Base-by-base conservation (phyloP, 345 rosid genomes). In the Pistacia atlantica region DNA sequence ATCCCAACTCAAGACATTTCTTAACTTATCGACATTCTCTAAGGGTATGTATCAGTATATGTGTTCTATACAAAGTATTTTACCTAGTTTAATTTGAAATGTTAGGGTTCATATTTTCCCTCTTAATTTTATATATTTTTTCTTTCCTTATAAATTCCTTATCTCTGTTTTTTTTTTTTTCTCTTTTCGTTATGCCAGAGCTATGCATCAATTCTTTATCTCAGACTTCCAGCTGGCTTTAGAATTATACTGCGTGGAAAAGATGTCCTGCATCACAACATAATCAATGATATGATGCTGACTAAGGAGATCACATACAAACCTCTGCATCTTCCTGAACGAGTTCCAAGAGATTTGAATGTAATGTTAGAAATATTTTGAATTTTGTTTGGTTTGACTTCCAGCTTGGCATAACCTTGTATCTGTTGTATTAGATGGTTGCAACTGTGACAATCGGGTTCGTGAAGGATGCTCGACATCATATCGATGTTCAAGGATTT, bases 141-240 rank as follows among this genome's bases (percentile, higher is more conserved):
- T 46, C 35, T 12, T 7, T 74, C 55, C 31, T n/a, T 16, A 51
- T 13, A 63, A 45, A 72, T 45, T 38, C 33, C 4, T 66, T 74
- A 37, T 37, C 42, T 2, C 3, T 25, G 25, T 25, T 25, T 25
- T 25, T 25, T 25, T 25, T 25, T 25, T 38, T 4, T 38, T 38
- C 42, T 38, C 42, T 38, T 4, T 38, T 38, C 42, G 7, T 38
- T 37, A 54, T 78, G 55, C 42, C 75, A 93, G 97, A 91, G 90
- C 72, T 93, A 90, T 75, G 95, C 91, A 63, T 85, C 95, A n/a
- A 90, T 93, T 77, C 92, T 93, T 68, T 93, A 91, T 77, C 92
- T 89, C 38, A 83, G 77, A 77, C 88, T 83, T 72, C 98, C 97
- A 51, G 22, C 81, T 1, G 74, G 78, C 12, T 93, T 93, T 76